Conservation (phyloP, 495 filamentous ascomycete genomes). For the Lophiostoma macrostomum region DNA sequence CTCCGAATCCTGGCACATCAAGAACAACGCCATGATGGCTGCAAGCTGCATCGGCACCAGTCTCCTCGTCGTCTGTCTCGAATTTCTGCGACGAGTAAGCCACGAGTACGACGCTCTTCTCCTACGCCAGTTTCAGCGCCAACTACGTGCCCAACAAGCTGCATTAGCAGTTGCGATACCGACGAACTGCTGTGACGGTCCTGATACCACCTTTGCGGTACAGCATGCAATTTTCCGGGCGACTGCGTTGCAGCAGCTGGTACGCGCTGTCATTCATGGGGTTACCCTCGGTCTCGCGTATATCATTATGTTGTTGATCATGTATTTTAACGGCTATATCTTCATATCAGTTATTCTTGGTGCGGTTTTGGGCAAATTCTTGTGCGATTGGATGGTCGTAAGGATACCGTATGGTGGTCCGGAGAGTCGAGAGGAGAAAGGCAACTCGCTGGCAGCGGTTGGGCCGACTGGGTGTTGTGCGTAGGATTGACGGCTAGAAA, state of each 20-base stretch:
- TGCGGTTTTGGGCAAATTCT: constrained; percentile 35
- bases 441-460: not conserved
- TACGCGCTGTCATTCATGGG: constrained; percentile 48
- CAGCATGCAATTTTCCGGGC: constrained; percentile 39
- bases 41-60: constrained; percentile 54
- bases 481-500: too few species aligned
- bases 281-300: constrained; percentile 51
- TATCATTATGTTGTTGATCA: constrained; percentile 53
- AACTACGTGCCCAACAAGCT: constrained; percentile 29
- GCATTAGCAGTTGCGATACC: not conserved
- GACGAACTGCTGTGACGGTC: not conserved
- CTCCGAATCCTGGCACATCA: constrained; percentile 49
- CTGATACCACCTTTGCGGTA: constrained; percentile 5
- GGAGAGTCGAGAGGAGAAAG: not conserved
- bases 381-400: constrained; percentile 21
- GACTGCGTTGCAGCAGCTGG: constrained; percentile 45
- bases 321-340: constrained; percentile 47
- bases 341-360: constrained; percentile 54
- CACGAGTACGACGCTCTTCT: constrained; percentile 51
- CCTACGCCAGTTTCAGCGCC: constrained; percentile 40
- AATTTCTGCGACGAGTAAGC: constrained; percentile 47
- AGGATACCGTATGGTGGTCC: not conserved
- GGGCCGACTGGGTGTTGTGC: constrained; percentile 10
- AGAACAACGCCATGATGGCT: constrained; percentile 46
- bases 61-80: constrained; percentile 49